Conservation (phyloP, 2,329 filamentous ascomycete genomes). For the Mollisia scopiformis region DNA sequence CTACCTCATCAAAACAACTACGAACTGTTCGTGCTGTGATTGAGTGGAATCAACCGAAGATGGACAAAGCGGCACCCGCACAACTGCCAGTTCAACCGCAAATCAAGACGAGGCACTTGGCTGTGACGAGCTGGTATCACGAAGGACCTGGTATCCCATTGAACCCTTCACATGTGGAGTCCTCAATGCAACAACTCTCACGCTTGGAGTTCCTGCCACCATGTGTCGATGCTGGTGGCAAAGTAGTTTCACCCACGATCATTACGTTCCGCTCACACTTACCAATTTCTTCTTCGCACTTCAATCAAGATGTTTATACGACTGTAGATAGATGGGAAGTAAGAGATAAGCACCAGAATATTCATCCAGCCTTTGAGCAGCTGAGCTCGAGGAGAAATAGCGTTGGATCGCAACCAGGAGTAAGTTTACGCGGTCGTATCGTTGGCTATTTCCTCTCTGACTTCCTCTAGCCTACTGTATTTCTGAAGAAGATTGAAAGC, state of each 20-base stretch:
- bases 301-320: constrained; percentile 68
- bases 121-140: constrained; percentile 55
- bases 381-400: constrained; percentile 67
- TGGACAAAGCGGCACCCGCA: constrained; percentile 56
- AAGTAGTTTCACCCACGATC: constrained; percentile 57
- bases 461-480: constrained; percentile 42
- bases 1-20: constrained; percentile 72
- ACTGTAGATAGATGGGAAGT: constrained; percentile 85
- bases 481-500: constrained; percentile 67
- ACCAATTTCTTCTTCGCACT: constrained; percentile 55
- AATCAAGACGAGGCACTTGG: constrained; percentile 58
- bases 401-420: constrained; percentile 30
- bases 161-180: constrained; percentile 48
- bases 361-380: constrained; percentile 80
- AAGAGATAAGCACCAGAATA: constrained; percentile 61
- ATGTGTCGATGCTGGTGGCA: constrained; percentile 54
- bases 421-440: constrained; percentile 18
- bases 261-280: constrained; percentile 72
- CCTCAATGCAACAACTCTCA: constrained; percentile 66
- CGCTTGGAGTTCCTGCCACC: constrained; percentile 75
- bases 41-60: constrained; percentile 69
- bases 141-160: constrained; percentile 25
- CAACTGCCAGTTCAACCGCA: constrained; percentile 52
- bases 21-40: constrained; percentile 75
- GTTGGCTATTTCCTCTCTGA: constrained; percentile 9